Conservation (phyloP, 805 yeast species). For the Kluyveromyces starmeri region DNA sequence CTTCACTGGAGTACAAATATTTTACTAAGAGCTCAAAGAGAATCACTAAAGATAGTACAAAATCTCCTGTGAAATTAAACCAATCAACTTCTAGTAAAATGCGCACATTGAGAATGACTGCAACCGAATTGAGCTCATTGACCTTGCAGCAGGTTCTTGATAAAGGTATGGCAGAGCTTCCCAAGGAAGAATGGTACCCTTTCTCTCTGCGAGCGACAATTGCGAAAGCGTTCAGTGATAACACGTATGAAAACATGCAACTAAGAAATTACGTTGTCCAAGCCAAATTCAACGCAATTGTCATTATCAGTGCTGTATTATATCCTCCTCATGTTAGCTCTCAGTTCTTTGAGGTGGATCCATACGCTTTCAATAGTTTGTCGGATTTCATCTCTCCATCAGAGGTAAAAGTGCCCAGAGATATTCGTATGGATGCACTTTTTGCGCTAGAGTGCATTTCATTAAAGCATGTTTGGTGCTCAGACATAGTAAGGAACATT, state of each 20-base stretch:
- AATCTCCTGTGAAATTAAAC: conserved; percentile 26
- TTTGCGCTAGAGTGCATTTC: conserved; percentile 65
- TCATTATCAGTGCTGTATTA: conserved; percentile 50
- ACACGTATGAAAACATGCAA: conserved; percentile 42
- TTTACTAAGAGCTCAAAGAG: conserved; percentile 28
- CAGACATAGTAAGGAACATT: conserved; percentile 65
- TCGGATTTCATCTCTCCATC: conserved; percentile 63
- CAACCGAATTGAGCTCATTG: conserved; percentile 46
- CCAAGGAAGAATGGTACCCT: conserved; percentile 54
- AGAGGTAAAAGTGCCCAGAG: conserved; percentile 45
- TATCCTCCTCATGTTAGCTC: conserved; percentile 53
- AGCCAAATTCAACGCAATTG: conserved; percentile 59
- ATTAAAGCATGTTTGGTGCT: conserved; percentile 56
- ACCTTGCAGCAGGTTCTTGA: conserved; percentile 57
- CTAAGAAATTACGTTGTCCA: conserved; percentile 52
- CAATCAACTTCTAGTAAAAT: conserved; percentile 21
- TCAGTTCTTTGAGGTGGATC: conserved; percentile 61
- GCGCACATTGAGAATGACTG: conserved; percentile 41
- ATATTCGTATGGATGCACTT: conserved; percentile 50
- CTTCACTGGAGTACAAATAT: conserved; percentile 44
- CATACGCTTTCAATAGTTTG: conserved; percentile 57
- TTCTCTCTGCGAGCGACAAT: conserved; percentile 52
- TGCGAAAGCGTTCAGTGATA: conserved; percentile 64
- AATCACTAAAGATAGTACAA: conserved; percentile 9
- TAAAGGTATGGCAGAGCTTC: conserved; percentile 46